A percentile compares a stretch with the other conserved stretches of the same genome.
phyloP scores from a whole-genome alignment of 768 basidiomycete genomes.

The Crucibulum laeve region DNA sequence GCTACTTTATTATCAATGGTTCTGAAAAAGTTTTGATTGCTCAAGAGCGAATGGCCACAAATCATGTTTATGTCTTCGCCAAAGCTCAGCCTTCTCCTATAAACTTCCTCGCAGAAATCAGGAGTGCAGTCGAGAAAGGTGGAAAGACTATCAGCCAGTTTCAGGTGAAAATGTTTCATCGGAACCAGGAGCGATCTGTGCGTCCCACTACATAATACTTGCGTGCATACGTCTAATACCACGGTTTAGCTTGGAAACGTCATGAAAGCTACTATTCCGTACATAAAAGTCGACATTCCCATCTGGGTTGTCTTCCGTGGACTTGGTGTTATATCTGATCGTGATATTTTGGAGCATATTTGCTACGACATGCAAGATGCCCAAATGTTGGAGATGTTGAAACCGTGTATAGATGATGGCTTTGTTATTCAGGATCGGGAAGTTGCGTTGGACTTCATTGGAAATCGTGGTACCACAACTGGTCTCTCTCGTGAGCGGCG shows the following conservation, averaged over 20 bases:
- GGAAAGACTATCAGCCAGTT: slow-evolving; percentile 98
- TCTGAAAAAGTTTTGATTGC: slow-evolving; percentile 99
- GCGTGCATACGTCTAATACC: slow-evolving; percentile 2
- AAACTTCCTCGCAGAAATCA: slow-evolving; percentile 94
- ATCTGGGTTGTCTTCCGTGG: slow-evolving; percentile 99
- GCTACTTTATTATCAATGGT: slow-evolving; percentile 99
- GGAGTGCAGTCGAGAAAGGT: slow-evolving; percentile 95
- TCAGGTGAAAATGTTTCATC: slow-evolving; percentile 95
- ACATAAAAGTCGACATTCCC: slow-evolving; percentile 97
- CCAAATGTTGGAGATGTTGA: slow-evolving; percentile 96
- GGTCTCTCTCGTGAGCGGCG: slow-evolving; percentile 90
- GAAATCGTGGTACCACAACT: slow-evolving; percentile 93
- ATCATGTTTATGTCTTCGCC: slow-evolving; percentile 98
- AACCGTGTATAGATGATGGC: slow-evolving; percentile 97
- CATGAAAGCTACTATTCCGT: slow-evolving; percentile 96
- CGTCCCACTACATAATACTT: slow-evolving; percentile 24
- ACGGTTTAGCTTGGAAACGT: slow-evolving; percentile 75
- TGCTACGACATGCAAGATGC: slow-evolving; percentile 97
- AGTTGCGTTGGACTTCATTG: slow-evolving; percentile 96
- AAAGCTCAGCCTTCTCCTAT: slow-evolving; percentile 96
- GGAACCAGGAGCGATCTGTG: slow-evolving; percentile 85
- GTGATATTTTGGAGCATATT: slow-evolving; percentile 96
- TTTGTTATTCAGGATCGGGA: slow-evolving; percentile 98
- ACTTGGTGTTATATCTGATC: slow-evolving; percentile 94
- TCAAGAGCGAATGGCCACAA: slow-evolving; percentile 98